Evolutionary conservation across 2,329 filamentous ascomycete species (phyloP).

Genomic region (Zarea fungicola): DNA sequence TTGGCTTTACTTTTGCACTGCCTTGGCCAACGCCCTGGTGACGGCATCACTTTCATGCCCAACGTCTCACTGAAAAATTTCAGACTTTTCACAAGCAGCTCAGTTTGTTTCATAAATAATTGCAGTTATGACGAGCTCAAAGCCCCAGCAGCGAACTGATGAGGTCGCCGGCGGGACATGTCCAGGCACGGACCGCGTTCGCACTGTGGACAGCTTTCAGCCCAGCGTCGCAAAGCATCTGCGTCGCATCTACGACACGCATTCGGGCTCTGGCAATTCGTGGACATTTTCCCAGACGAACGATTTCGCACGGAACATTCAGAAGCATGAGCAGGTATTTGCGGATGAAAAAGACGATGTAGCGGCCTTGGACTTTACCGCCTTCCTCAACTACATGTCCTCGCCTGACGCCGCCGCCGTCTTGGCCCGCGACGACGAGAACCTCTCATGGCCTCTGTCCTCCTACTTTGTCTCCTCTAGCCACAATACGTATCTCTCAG

Average conservation of each 20-base stretch:
- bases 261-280: conserved; percentile 28
- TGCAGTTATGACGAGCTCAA: background rate
- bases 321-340: conserved; percentile 21
- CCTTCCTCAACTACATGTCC: conserved; percentile 53
- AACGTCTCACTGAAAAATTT: too few species aligned
- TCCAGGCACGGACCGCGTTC: conserved; percentile 25
- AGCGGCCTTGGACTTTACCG: conserved; percentile 41
- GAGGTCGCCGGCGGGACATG: background rate
- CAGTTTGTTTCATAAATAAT: too few species aligned
- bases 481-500: conserved; percentile 90
- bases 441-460: conserved; percentile 71
- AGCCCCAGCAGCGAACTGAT: background rate
- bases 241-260: conserved; percentile 35
- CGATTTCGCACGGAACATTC: conserved; percentile 37
- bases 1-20: background rate
- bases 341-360: conserved; percentile 23
- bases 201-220: conserved; percentile 32
- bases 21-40: background rate
- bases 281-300: conserved; percentile 38
- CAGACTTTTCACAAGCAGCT: too few species aligned
- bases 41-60: background rate
- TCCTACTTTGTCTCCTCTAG: conserved; percentile 94
- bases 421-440: conserved; percentile 35
- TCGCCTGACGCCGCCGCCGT: conserved; percentile 41
- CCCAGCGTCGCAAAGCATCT: conserved; percentile 32